Conservation (phyloP, 2,329 filamentous ascomycete species). For the Monilinia fructigena region DNA sequence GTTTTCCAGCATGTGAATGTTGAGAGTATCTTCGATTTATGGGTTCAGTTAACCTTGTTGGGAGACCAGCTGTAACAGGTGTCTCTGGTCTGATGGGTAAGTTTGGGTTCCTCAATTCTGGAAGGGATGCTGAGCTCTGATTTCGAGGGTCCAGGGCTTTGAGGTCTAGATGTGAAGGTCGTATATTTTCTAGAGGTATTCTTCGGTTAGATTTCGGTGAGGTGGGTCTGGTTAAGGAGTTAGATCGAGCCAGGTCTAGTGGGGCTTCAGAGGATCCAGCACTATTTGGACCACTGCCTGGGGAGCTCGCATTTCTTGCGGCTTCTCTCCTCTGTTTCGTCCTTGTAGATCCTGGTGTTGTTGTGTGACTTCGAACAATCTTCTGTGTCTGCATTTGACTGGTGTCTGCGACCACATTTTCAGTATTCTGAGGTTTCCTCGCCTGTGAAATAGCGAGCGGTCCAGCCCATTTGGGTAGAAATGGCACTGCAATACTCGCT, state of each 20-base stretch:
- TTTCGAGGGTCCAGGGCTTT: conserved; percentile 52
- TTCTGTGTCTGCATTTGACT: conserved; percentile 51
- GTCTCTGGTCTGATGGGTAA: conserved; percentile 54
- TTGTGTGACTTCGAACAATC: conserved; percentile 67
- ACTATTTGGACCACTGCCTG: conserved; percentile 38
- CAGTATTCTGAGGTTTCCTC: conserved; percentile 65
- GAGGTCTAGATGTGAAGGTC: conserved; percentile 37
- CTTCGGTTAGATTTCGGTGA: conserved; percentile 33
- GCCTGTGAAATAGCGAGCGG: conserved; percentile 80
- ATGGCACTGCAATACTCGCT: conserved; percentile 71
- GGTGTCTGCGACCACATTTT: conserved; percentile 61
- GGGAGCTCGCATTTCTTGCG: conserved; percentile 43
- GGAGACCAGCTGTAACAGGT: conserved; percentile 55
- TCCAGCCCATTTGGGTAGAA: conserved; percentile 74
- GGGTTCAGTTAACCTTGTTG: conserved; percentile 49
- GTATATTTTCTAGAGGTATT: conserved; percentile 30
- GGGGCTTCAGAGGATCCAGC: conserved; percentile 27
- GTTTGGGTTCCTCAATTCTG: conserved; percentile 56
- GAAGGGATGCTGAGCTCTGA: conserved; percentile 67
- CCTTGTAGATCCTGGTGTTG: conserved; percentile 51
- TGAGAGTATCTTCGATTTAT: conserved; percentile 53
- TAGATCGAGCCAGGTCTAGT: conserved; percentile 30
- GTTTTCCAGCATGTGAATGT: conserved; percentile 52
- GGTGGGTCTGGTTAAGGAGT: conserved; percentile 32
- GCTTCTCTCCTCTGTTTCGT: conserved; percentile 46